Conservation (phyloP, 768 basidiomycete species). For the Dioszegia aurantiaca region DNA sequence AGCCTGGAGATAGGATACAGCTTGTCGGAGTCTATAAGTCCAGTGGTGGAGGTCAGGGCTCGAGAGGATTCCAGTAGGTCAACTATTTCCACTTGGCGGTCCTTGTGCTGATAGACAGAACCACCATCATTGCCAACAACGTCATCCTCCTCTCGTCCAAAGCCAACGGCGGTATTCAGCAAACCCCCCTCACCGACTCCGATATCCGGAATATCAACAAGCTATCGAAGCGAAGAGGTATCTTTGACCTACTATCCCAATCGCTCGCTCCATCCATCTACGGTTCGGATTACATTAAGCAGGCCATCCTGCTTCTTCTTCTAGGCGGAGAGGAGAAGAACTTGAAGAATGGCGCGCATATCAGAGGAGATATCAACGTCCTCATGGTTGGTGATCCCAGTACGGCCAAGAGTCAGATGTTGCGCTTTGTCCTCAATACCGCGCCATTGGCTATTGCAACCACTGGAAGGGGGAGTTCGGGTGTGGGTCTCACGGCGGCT, state of each 20-base stretch:
- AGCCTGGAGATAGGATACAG: conserved; percentile 96
- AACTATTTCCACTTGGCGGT: not conserved
- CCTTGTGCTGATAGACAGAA: conserved; percentile 59
- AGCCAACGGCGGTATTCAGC: conserved; percentile 89
- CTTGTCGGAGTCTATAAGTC: conserved; percentile 92
- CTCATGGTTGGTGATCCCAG: conserved; percentile 99
- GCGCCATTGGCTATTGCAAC: conserved; percentile 97
- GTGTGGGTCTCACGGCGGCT: conserved; percentile 96
- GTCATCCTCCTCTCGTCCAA: conserved; percentile 92
- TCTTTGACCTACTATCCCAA: conserved; percentile 82
- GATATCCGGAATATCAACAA: conserved; percentile 97
- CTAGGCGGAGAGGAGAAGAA: conserved; percentile 98
- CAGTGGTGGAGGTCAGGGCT: conserved; percentile 78
- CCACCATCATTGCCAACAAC: conserved; percentile 89
- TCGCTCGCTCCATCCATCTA: conserved; percentile 97
- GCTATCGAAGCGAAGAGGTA: conserved; percentile 77
- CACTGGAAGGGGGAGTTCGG: conserved; percentile 95
- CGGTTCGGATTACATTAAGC: conserved; percentile 93
- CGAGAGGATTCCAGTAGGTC: conserved; percentile 86
- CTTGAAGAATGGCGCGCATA: conserved; percentile 92
- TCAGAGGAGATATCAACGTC: conserved; percentile 98
- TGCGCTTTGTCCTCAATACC: conserved; percentile 91
- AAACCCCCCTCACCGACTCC: conserved; percentile 81
- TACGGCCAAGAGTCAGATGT: conserved; percentile 95
- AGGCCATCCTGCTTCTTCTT: conserved; percentile 84